These are phyloP conservation scores for Capsella bursapastoris DNA, from an alignment of 345 rosid genomes.

Conservation along the genomic window DNA sequence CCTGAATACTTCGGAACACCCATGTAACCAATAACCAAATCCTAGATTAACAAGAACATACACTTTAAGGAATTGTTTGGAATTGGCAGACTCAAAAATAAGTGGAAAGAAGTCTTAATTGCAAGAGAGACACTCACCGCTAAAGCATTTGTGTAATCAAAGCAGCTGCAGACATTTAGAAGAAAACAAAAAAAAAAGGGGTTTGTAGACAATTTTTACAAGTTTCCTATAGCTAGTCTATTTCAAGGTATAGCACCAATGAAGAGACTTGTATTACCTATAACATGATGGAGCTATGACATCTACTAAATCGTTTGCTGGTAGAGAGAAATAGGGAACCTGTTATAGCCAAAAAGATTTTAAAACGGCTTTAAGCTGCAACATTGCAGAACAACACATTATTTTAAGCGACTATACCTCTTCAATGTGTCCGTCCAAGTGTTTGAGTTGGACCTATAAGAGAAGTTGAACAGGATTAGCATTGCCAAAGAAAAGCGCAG, in stretches of 20 bases:
- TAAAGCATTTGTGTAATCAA: constrained; percentile 95
- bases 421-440: constrained; percentile 92
- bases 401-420: constrained; percentile 60
- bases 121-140: constrained; percentile 66
- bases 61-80: constrained; percentile 18
- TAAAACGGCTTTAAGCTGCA: constrained; percentile 50
- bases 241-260: neutral
- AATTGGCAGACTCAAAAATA: neutral
- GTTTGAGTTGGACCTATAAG: constrained; percentile 87
- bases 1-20: constrained; percentile 95
- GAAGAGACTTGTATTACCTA: constrained; percentile 56
- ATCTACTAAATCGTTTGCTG: constrained; percentile 89
- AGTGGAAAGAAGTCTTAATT: constrained; percentile 9
- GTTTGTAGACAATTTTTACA: neutral
- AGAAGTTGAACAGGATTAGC: constrained; percentile 33
- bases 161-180: constrained; percentile 66
- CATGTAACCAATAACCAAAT: constrained; percentile 96
- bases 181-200: constrained; percentile 2
- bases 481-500: constrained; percentile 15
- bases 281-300: constrained; percentile 97
- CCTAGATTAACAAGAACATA: constrained; percentile 50
- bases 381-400: constrained; percentile 33
- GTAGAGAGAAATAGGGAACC: constrained; percentile 99
- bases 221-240: neutral
- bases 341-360: constrained; percentile 62